A percentile compares a stretch with the other conserved stretches of the same genome.
Evolutionary conservation across 2,329 filamentous ascomycete genomes (phyloP).

Genomic region (Hymenoscyphus salicellus): DNA sequence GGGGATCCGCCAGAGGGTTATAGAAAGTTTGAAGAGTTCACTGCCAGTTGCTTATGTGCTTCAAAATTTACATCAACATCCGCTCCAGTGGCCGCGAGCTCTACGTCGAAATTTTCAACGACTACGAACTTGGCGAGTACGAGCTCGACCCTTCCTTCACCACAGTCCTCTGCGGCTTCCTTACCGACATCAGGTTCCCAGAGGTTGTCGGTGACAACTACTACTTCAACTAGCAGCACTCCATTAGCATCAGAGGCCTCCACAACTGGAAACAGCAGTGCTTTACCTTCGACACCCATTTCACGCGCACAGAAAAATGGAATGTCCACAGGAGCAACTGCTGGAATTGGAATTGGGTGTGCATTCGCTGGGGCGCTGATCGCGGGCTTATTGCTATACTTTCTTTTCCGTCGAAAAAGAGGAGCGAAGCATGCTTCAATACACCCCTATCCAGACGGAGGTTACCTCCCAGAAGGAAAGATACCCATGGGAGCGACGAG

Average conservation of each 20-base stretch:
- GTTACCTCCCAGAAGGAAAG: slow-evolving; percentile 10
- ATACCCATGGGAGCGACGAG: not conserved
- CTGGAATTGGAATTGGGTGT: slow-evolving; percentile 39
- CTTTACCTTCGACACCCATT: not conserved
- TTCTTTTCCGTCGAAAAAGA: slow-evolving; percentile 13
- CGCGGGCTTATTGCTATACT: slow-evolving; percentile 13
- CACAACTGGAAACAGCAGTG: not conserved
- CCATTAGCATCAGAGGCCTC: not conserved
- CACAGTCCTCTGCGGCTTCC: no score
- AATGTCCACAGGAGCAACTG: slow-evolving; percentile 27
- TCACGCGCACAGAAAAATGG: not conserved
- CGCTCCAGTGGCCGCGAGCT: no score
- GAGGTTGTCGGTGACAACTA: not conserved
- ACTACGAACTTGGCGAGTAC: no score
- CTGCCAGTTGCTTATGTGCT: no score
- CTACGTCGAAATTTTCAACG: no score
- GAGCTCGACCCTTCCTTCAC: no score
- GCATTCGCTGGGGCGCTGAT: slow-evolving; percentile 35
- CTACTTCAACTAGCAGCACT: not conserved
- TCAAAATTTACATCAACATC: no score
- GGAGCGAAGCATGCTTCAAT: not conserved
- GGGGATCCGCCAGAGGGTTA: no score
- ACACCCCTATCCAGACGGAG: not conserved
- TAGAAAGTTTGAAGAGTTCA: no score
- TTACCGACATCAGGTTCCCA: not conserved